Evolutionary conservation across 768 basidiomycete genomes (phyloP), one percentile per base, ranked within the genome.

Genomic region (Termitomyces eurrhizus): DNA sequence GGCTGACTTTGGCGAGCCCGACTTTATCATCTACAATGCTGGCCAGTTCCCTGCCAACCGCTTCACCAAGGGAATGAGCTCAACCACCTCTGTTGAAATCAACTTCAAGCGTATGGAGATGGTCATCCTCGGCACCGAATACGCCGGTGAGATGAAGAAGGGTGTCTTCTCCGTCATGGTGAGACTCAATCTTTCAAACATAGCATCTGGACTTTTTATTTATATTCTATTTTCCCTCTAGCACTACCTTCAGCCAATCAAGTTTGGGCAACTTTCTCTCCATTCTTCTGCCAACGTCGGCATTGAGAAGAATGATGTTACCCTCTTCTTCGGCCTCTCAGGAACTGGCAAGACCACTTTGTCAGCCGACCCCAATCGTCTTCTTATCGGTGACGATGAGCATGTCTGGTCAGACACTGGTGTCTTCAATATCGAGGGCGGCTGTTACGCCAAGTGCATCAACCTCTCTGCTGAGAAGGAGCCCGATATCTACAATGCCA

Each of bases 91-190:
- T 3, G 96, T 99, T 53, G 96, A 98, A 78, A 93, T 99, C 82
- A 99, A 99, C 85, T 98, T 99, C 79, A 97, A 97, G 83, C 92
- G 97, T 44, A 97, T 95, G 94, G 97, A 99, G 77, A 99, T 99
- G 97, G 96, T 99, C 69, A 98, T 99, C 70, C 92, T 99, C 67
- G 96, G 92, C 58, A 96, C 94, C 32, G 95, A 98, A 73, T 98
- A 98, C 70, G 95, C 95, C 35, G 95, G 95, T 54, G 95, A 99
- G 81, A 99, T 99, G 97, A 99, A 99, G 81, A 99, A 99, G 86
- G 97, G 97, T 71, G 93, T 99, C 73, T 99, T 99, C 81, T 93
- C 91, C 48, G 95, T 99, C 67, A 99, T 99, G 96, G 87, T 87
- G 64, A 24, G 78, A 63, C 44, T 52, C 33, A 24, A 53, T 29